Conservation (phyloP, 371 early-diverging fungal species). For the Thermomucor indicae-seudaticae region DNA sequence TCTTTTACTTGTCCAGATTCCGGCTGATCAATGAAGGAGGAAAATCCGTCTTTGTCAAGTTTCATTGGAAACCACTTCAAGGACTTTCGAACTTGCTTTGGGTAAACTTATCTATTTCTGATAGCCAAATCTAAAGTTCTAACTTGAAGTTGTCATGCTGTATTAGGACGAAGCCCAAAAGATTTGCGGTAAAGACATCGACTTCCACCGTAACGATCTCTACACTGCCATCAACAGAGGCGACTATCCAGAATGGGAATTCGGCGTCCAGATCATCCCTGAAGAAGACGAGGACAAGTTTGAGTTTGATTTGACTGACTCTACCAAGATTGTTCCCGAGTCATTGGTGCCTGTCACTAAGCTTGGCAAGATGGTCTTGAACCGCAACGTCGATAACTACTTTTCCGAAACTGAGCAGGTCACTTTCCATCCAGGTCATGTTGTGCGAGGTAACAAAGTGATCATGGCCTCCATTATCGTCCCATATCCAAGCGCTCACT, state of each 20-base stretch:
- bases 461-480: no score
- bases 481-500: no score
- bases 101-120: constrained; percentile 11
- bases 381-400: constrained; percentile 52
- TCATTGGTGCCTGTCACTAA: constrained; percentile 35
- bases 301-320: constrained; percentile 49
- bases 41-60: constrained; percentile 40
- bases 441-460: constrained; percentile 30
- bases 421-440: constrained; percentile 33
- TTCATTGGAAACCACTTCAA: constrained; percentile 46
- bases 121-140: not conserved
- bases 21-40: constrained; percentile 45
- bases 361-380: constrained; percentile 46
- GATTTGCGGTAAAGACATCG: constrained; percentile 45
- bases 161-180: constrained; percentile 45
- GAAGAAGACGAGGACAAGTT: constrained; percentile 36
- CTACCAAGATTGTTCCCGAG: constrained; percentile 54
- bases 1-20: constrained; percentile 18
- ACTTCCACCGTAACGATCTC: constrained; percentile 47
- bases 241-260: constrained; percentile 48
- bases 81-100: constrained; percentile 39
- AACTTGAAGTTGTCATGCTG: not conserved
- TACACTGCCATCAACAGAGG: constrained; percentile 41
- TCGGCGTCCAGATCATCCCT: constrained; percentile 43
- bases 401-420: constrained; percentile 56